Evolutionary conservation across 1,284 basidiomycete genomes (phyloP).

Genomic region (Naganishia cerealis): DNA sequence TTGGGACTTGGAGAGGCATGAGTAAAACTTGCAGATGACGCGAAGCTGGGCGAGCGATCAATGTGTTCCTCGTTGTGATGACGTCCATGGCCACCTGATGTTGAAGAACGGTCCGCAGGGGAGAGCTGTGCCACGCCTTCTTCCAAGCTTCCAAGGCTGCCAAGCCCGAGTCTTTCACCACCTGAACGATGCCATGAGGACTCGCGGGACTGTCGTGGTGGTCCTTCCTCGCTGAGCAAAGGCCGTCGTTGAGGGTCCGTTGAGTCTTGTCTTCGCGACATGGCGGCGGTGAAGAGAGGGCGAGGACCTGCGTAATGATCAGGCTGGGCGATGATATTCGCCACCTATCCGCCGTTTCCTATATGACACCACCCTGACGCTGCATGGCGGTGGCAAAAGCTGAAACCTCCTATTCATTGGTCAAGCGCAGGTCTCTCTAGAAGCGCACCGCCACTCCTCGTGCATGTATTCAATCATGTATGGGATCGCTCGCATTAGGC

Average conservation of each 20-base stretch:
- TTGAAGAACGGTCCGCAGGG: background rate
- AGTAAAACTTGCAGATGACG: slow-evolving; percentile 2
- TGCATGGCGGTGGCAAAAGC: background rate
- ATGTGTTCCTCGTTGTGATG: background rate
- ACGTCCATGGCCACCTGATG: background rate
- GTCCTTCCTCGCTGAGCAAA: background rate
- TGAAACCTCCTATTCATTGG: background rate
- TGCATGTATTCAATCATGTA: background rate
- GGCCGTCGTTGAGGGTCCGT: slow-evolving; percentile 13
- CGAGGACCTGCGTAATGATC: background rate
- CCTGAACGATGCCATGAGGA: slow-evolving; percentile 12
- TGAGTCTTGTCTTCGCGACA: background rate
- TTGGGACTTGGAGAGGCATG: background rate
- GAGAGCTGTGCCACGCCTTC: slow-evolving; percentile 24
- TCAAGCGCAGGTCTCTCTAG: background rate
- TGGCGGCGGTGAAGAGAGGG: background rate
- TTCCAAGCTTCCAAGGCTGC: slow-evolving; percentile 22
- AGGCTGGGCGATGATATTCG: background rate
- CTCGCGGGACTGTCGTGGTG: background rate
- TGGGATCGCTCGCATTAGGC: background rate
- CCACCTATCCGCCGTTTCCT: slow-evolving; percentile 4
- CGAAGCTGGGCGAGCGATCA: background rate
- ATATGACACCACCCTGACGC: background rate
- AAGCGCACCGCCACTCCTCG: background rate
- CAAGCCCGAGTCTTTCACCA: slow-evolving; percentile 1